Evolutionary conservation across 129 eudicot species (phyloP).

Genomic region (Tanacetum coccineum): DNA sequence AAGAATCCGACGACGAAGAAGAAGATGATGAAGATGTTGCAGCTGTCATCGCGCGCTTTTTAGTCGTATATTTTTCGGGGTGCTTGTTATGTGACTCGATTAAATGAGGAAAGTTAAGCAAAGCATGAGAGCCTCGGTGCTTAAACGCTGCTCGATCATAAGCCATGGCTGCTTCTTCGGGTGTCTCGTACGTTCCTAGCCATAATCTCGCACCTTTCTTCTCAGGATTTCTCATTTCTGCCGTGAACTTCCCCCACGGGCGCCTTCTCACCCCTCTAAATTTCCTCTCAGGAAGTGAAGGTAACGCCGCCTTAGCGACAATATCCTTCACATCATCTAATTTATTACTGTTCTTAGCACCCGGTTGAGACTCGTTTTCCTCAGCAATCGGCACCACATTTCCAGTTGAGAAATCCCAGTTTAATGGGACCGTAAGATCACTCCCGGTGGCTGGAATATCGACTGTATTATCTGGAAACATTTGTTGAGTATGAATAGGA

Average conservation of each 20-base stretch:
- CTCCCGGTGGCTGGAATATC: neutral
- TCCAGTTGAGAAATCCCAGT: slow-evolving; percentile 15
- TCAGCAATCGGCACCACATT: neutral
- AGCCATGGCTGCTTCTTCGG: slow-evolving; percentile 25
- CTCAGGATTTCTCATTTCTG: slow-evolving; percentile 24
- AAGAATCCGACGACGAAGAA: neutral
- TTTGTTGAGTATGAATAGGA: too few relatives aligned
- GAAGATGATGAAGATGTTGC: neutral
- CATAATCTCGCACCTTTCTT: slow-evolving; percentile 25
- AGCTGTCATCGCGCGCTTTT: neutral
- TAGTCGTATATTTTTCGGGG: slow-evolving; percentile 9
- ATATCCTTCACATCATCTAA: neutral
- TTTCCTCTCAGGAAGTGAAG: slow-evolving; percentile 22
- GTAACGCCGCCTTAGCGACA: neutral
- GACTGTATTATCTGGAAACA: too few relatives aligned
- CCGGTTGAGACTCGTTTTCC: neutral
- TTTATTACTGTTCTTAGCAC: neutral
- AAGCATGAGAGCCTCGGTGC: slow-evolving; percentile 26
- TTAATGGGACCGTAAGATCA: slow-evolving; percentile 1
- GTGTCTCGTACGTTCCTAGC: slow-evolving; percentile 25
- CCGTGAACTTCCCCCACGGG: slow-evolving; percentile 27
- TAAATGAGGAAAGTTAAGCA: slow-evolving; percentile 28
- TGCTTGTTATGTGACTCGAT: slow-evolving; percentile 17
- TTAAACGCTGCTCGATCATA: slow-evolving; percentile 27
- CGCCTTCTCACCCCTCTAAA: slow-evolving; percentile 27